Evolutionary conservation across 2,329 filamentous ascomycete genomes (phyloP).

Genomic region (Hymenoscyphus infarciens): DNA sequence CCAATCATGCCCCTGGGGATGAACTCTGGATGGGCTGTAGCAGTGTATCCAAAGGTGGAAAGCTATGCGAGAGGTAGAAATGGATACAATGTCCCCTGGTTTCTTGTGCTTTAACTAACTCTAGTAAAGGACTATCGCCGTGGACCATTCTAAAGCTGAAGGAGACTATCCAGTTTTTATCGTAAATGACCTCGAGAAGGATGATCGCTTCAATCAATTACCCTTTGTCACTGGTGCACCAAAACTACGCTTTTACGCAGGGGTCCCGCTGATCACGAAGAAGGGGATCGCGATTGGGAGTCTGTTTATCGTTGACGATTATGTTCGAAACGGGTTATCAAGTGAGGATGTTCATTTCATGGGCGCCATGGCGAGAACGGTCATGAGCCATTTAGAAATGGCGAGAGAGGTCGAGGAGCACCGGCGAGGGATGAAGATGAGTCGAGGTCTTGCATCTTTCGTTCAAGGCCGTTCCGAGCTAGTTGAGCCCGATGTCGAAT

Average conservation of each 20-base stretch:
- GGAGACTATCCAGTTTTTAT: constrained; percentile 33
- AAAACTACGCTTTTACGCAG: constrained; percentile 33
- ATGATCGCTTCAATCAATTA: constrained; percentile 32
- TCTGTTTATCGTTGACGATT: constrained; percentile 57
- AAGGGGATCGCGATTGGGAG: constrained; percentile 49
- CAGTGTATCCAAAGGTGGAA: constrained; percentile 30
- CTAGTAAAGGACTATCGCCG: constrained; percentile 29
- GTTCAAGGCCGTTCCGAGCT: constrained; percentile 43
- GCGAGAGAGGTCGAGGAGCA: constrained; percentile 51
- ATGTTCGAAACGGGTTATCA: constrained; percentile 48
- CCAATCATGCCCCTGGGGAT: constrained; percentile 31
- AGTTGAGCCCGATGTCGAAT: constrained; percentile 30
- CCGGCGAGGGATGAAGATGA: constrained; percentile 52
- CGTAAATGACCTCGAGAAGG: constrained; percentile 31
- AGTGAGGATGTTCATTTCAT: constrained; percentile 51
- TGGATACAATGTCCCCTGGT: no score
- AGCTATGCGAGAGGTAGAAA: constrained; percentile 33
- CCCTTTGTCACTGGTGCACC: constrained; percentile 31
- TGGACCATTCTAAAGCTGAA: constrained; percentile 16
- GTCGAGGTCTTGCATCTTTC: constrained; percentile 51
- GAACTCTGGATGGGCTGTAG: constrained; percentile 36
- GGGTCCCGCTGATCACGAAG: constrained; percentile 35
- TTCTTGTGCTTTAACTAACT: constrained; percentile 8
- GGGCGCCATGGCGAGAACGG: constrained; percentile 52
- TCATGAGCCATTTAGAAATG: constrained; percentile 61